Percentiles rank a stretch among this genome's conserved stretches.
These are phyloP conservation scores for Paecilomyces dactylethromorphus DNA, from an alignment of 2,329 filamentous ascomycete genomes.

Conservation along the genomic window DNA sequence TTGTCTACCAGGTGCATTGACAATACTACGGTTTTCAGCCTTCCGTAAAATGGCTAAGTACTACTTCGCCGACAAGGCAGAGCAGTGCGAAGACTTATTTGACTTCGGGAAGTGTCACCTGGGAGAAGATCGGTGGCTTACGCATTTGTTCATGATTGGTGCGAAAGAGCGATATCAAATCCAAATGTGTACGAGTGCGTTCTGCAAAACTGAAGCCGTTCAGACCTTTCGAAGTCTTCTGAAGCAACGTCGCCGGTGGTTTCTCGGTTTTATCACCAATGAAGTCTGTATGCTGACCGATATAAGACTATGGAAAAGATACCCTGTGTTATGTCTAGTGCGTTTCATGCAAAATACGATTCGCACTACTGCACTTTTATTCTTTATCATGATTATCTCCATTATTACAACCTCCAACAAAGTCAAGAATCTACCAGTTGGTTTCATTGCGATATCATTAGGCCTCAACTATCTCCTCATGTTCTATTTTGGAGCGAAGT, in stretches of 20 bases:
- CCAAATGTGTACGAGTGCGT: conserved; percentile 93
- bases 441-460: conserved; percentile 87
- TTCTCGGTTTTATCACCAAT: conserved; percentile 94
- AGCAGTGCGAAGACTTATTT: conserved; percentile 91
- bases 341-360: conserved; percentile 96
- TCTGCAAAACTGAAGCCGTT: conserved; percentile 97
- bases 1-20: conserved; percentile 89
- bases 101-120: conserved; percentile 94
- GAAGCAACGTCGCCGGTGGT: conserved; percentile 95
- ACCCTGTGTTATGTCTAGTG: conserved; percentile 77
- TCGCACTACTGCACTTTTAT: conserved; percentile 83
- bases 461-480: conserved; percentile 93
- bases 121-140: conserved; percentile 94
- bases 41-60: conserved; percentile 97
- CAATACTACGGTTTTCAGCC: conserved; percentile 90
- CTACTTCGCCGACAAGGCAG: conserved; percentile 95
- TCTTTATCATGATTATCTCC: conserved; percentile 88
- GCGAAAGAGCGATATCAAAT: conserved; percentile 91
- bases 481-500: conserved; percentile 86
- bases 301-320: conserved; percentile 81
- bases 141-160: conserved; percentile 97
- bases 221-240: conserved; percentile 78
- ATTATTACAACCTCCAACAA: conserved; percentile 77
- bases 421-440: conserved; percentile 73
- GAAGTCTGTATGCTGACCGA: conserved; percentile 98